Evolutionary conservation across 305 asterid species (phyloP).

Genomic region (Rubia tinctorum): DNA sequence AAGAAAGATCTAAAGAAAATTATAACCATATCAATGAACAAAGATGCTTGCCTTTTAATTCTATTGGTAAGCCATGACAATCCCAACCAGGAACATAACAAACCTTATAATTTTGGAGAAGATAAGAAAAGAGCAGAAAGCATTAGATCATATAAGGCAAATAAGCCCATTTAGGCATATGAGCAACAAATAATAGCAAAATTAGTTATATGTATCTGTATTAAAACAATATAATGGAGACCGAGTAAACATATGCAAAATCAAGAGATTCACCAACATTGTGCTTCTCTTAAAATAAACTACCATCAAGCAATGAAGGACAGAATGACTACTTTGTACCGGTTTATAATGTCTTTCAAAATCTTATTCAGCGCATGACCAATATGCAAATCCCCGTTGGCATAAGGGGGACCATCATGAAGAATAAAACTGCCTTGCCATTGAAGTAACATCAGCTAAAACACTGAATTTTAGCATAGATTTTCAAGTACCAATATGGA

Average conservation of each 20-base stretch:
- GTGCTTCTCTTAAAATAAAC: not conserved
- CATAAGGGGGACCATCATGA: slow-evolving; percentile 99
- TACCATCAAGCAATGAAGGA: not conserved
- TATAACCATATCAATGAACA: not conserved
- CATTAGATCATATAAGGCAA: slow-evolving; percentile 8
- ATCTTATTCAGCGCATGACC: slow-evolving; percentile 98
- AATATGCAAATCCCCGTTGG: slow-evolving; percentile 97
- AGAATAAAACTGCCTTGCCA: slow-evolving; percentile 88
- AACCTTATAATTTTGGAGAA: slow-evolving; percentile 89
- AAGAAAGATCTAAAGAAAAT: not conserved
- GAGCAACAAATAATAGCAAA: not conserved
- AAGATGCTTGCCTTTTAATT: slow-evolving; percentile 74
- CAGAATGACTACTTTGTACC: slow-evolving; percentile 68
- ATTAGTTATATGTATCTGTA: not conserved
- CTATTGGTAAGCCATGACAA: slow-evolving; percentile 99
- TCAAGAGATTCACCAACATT: not conserved
- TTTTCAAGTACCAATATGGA: slow-evolving; percentile 21
- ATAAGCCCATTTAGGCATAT: not conserved
- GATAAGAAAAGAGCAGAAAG: slow-evolving; percentile 45
- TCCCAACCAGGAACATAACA: slow-evolving; percentile 97
- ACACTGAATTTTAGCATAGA: slow-evolving; percentile 15
- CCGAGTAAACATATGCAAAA: not conserved
- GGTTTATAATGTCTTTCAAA: slow-evolving; percentile 93
- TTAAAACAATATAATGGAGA: slow-evolving; percentile 2
- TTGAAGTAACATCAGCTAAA: slow-evolving; percentile 31